Base-by-base conservation (phyloP, 2,329 filamentous ascomycete species). In the Aureobasidium vineae region DNA sequence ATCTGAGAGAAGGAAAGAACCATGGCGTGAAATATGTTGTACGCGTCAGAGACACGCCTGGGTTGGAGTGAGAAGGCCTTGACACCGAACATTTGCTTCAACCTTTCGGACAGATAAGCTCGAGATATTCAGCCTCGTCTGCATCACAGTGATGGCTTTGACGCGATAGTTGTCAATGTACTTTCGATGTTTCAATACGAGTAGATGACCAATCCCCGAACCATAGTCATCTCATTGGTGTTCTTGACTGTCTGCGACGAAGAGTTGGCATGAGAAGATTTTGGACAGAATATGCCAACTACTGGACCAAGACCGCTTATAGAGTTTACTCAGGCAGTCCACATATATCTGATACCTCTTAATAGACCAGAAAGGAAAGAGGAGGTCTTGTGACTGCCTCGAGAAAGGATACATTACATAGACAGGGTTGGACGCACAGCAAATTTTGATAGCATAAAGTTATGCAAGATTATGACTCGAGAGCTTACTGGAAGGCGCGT, bases 1-100 rank as follows among this genome's bases (percentile, higher is more conserved):
- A 85, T 69, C 73, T 90, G 72, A 84, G 82, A 73, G 80, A 79
- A 33, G 87, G 87, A 0, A 86, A 84, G 74, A 86, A 84, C 26
- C 87, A 84, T 71, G 87, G 81, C 1, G 79, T 85, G 0, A 90
- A 90, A 76, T 89, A 88, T 77, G 83, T 90, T 6, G 0, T 85
- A 86, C 71, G 78, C 77, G 68, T 86, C 74, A 79, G 70, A 10
- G 82, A 86, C 43, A 85, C 83, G 28, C 70, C 71, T 41, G 72
- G 71, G 13, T 43, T 59, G 54, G 26, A n/a, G 26, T 52, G 49
- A 52, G 19, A 8, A n/a, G 49, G 26, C 5, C 21, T 47, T 10
- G 21, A 23, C 8, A 28, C 26, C 16, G 10, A 19, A n/a, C 49
- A n/a, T n/a, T 8, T 28, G 33, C 15, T 7, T 16, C 23, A 13